Evolutionary conservation across 2,329 filamentous ascomycete species (phyloP).

Genomic region (Botrytis sinoallii): DNA sequence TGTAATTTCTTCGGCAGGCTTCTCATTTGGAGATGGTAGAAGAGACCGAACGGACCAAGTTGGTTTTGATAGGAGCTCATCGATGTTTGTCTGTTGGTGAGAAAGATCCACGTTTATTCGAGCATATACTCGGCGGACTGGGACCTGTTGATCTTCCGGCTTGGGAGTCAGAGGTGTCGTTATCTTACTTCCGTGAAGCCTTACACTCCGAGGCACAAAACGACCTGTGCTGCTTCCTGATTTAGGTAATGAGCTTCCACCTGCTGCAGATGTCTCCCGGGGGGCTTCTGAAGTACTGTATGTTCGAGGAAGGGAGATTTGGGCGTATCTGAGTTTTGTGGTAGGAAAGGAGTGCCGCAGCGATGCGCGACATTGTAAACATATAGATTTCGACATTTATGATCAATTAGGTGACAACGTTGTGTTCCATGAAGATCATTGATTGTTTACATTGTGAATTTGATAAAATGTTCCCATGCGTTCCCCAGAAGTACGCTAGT

Average conservation of each 20-base stretch:
- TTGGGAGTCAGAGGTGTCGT: neutral
- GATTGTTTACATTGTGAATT: neutral
- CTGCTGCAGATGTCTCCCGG: neutral
- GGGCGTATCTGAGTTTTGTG: neutral
- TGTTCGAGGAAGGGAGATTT: neutral
- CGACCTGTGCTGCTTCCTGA: neutral
- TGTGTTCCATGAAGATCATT: neutral
- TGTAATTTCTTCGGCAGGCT: slow-evolving; percentile 43
- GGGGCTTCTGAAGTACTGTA: slow-evolving; percentile 1
- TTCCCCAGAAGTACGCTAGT: neutral
- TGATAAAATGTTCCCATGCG: slow-evolving; percentile 1
- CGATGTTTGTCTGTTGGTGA: slow-evolving; percentile 21
- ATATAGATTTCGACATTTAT: slow-evolving; percentile 19
- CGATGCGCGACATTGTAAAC: slow-evolving; percentile 26
- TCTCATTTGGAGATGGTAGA: slow-evolving; percentile 46
- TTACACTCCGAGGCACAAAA: slow-evolving; percentile 8
- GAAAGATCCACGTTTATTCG: neutral
- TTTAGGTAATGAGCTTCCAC: neutral
- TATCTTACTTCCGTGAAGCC: slow-evolving; percentile 13
- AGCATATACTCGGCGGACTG: slow-evolving; percentile 3
- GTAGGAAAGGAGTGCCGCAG: slow-evolving; percentile 8
- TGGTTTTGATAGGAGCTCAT: slow-evolving; percentile 62
- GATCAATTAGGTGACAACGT: neutral
- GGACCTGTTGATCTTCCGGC: slow-evolving; percentile 5
- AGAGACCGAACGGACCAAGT: slow-evolving; percentile 82